Evolutionary conservation across 768 basidiomycete species (phyloP).

Genomic region (Suillus alpinus): DNA sequence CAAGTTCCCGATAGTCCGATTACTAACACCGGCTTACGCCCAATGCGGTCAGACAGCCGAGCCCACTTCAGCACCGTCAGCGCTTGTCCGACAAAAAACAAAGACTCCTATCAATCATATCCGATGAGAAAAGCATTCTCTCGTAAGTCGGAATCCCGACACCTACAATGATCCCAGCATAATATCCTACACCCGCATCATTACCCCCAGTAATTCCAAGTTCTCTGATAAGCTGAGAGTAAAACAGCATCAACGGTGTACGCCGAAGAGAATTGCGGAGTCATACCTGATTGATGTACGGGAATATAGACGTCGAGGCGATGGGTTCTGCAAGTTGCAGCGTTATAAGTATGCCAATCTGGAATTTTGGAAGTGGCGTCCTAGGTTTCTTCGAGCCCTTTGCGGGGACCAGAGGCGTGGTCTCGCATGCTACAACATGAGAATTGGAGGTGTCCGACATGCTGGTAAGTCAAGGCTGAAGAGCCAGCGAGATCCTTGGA

Average conservation of each 20-base stretch:
- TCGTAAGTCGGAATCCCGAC: not conserved
- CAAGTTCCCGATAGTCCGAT: slow-evolving; percentile 50
- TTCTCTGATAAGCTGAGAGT: slow-evolving; percentile 55
- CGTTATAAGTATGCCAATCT: slow-evolving; percentile 43
- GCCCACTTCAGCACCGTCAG: slow-evolving; percentile 62
- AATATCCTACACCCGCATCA: slow-evolving; percentile 63
- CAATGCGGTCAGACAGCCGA: slow-evolving; percentile 54
- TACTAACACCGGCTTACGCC: slow-evolving; percentile 61
- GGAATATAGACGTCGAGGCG: slow-evolving; percentile 44
- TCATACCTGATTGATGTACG: slow-evolving; percentile 48
- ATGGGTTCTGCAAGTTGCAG: slow-evolving; percentile 47
- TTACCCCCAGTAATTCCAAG: slow-evolving; percentile 63
- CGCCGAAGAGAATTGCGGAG: not conserved
- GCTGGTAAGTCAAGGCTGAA: not conserved
- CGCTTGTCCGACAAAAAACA: slow-evolving; percentile 60
- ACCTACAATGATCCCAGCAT: slow-evolving; percentile 61
- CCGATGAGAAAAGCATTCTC: not conserved
- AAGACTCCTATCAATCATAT: slow-evolving; percentile 44
- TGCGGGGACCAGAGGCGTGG: not conserved
- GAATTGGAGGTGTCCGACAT: not conserved
- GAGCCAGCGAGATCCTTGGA: not conserved
- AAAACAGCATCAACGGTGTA: not conserved
- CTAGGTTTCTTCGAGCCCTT: slow-evolving; percentile 16
- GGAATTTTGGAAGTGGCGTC: slow-evolving; percentile 44
- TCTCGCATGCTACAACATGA: not conserved